Base-by-base conservation (phyloP, 768 basidiomycete species). In the Boletus vermiculosoides region DNA sequence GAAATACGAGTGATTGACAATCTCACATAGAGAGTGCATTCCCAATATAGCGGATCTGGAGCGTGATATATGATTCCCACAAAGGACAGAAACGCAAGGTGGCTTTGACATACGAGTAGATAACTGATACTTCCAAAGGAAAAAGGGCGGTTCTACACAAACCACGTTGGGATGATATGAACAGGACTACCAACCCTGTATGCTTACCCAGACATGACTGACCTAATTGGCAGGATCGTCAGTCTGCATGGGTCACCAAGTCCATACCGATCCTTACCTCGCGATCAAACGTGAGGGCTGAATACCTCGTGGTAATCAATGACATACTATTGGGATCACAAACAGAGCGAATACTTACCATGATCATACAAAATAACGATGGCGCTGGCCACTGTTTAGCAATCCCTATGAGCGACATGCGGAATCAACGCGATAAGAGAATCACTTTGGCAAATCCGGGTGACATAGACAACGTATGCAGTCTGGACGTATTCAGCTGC, bases 41-140 rank as follows among this genome's bases (percentile, higher is more conserved):
- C 18, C 66, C 66, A 2, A 66, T 50, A 20, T 66, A 67, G 9
- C 66, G 66, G 25, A 67, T 63, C 66, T 68, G 31, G 22, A 11
- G 12, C 2, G n/a, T 18, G 28, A 10, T 12, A 16, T 31, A 3
- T 31, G 7, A 37, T 31, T 33, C 10, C 20, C 8, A 45, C 22
- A 1, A 25, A 28, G 4, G 5, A 23, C 34, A 20, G 4, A 30
- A 39, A 20, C n/a, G 20, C 20, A 45, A 48, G 4, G 18, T 11
- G 7, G 25, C 16, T 28, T n/a, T 6, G 16, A 66, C 62, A 30
- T 54, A 68, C 66, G 16, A 68, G 37, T 12, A 66, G 23, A 50
- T 67, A 67, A n/a, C 33, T 52, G 11, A 68, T 45, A 30, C 55
- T 63, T 48, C 66, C 66, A 23, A 60, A 68, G 9, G 45, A 50